Conservation (phyloP, 352 stramenopile genomes). For the Aphanomyces invadans region DNA sequence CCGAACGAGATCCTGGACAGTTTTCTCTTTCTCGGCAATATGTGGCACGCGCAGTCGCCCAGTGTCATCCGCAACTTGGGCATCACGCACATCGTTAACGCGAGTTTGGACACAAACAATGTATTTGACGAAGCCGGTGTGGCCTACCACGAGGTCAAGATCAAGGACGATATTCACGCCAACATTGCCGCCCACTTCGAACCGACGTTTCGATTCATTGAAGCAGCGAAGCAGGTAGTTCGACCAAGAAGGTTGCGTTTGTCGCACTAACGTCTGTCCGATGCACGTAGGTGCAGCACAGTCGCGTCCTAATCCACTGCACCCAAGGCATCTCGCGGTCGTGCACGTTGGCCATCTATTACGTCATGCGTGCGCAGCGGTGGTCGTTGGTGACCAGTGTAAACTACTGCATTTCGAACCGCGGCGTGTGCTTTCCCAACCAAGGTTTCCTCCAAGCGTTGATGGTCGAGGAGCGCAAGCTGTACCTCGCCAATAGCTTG, state of each 20-base stretch:
- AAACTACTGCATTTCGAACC: conserved; percentile 69
- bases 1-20: conserved; percentile 82
- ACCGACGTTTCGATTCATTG: conserved; percentile 60
- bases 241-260: no score
- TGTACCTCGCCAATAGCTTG: conserved; percentile 76
- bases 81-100: conserved; percentile 82
- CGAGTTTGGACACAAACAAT: conserved; percentile 68
- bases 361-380: conserved; percentile 74
- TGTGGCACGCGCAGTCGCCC: conserved; percentile 79
- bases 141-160: conserved; percentile 67
- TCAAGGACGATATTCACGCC: conserved; percentile 65
- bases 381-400: conserved; percentile 78
- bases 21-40: conserved; percentile 82
- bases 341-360: conserved; percentile 78
- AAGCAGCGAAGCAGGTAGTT: conserved; percentile 50
- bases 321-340: conserved; percentile 80
- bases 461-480: conserved; percentile 64
- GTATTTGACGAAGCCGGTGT: conserved; percentile 61
- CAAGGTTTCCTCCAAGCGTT: conserved; percentile 67
- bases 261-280: background rate
- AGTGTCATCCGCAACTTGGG: conserved; percentile 67
- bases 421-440: conserved; percentile 77
- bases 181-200: conserved; percentile 72
- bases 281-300: conserved; percentile 39
- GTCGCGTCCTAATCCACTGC: conserved; percentile 73